Percentiles rank a stretch among this genome's conserved stretches.
Conservation (phyloP, 2,329 filamentous ascomycete genomes). For the Chaetoscypha palmicola region DNA sequence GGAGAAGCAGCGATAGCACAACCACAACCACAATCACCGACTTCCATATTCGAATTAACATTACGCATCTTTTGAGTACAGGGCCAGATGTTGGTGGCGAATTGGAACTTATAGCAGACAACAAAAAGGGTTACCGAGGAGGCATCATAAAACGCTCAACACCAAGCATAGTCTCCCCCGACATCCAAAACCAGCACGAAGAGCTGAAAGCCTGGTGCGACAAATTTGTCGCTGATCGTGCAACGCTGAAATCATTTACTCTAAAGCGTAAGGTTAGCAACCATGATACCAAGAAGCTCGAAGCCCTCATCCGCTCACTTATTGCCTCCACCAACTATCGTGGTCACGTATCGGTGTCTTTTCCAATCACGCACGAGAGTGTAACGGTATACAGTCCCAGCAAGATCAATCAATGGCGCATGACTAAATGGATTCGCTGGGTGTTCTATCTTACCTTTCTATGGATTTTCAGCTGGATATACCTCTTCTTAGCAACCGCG, state of each 20-base stretch:
- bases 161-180: constrained; percentile 33
- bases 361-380: constrained; percentile 49
- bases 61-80: constrained; percentile 50
- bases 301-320: constrained; percentile 45
- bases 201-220: constrained; percentile 50
- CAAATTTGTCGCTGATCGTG: constrained; percentile 53
- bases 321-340: constrained; percentile 61
- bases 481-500: constrained; percentile 59
- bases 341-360: constrained; percentile 50
- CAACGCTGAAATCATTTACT: constrained; percentile 50
- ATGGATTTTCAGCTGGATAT: constrained; percentile 65
- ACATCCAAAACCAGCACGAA: constrained; percentile 11
- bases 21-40: constrained; percentile 46
- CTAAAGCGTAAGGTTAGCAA: constrained; percentile 49
- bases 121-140: constrained; percentile 58
- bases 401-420: constrained; percentile 56
- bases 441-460: constrained; percentile 60
- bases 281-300: constrained; percentile 50
- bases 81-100: constrained; percentile 36
- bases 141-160: constrained; percentile 47
- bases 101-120: constrained; percentile 48
- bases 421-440: constrained; percentile 55
- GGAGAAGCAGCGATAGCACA: constrained; percentile 34
- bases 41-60: constrained; percentile 52
- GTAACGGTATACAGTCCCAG: constrained; percentile 59